Conservation (phyloP, 2,329 filamentous ascomycete genomes). For the Thermoascus crustaceus region DNA sequence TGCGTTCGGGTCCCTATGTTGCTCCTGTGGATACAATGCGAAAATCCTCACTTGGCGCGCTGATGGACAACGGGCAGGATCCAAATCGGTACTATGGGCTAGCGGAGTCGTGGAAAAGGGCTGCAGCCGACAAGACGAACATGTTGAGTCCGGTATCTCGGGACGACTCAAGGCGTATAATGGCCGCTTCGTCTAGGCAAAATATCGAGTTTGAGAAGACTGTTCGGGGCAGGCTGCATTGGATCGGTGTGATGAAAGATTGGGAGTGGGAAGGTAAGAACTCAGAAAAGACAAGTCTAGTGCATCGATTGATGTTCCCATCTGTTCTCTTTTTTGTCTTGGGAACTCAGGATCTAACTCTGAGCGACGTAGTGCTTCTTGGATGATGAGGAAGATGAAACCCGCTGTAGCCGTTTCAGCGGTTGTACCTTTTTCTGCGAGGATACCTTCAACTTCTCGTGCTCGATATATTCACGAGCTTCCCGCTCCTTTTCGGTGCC, state of each 20-base stretch:
- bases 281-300: constrained; percentile 6
- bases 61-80: constrained; percentile 19
- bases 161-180: constrained; percentile 17
- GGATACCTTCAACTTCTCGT: too few relatives aligned
- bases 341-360: neutral
- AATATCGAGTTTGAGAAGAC: constrained; percentile 53
- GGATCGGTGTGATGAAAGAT: constrained; percentile 64
- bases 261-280: constrained; percentile 63
- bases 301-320: too few relatives aligned
- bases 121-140: constrained; percentile 5
- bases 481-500: too few relatives aligned
- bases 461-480: too few relatives aligned
- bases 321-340: neutral
- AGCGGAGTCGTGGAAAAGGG: constrained; percentile 19
- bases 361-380: neutral
- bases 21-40: constrained; percentile 13
- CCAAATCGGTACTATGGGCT: constrained; percentile 15
- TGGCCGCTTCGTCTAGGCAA: constrained; percentile 26
- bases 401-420: neutral
- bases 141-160: constrained; percentile 4
- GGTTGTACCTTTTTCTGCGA: too few relatives aligned
- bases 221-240: constrained; percentile 58
- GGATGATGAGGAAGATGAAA: neutral
- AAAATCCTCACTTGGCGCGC: constrained; percentile 6
- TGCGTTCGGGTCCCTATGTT: constrained; percentile 12